Conservation (phyloP, 2,329 filamentous ascomycete species). For the Sarocladium oryzae region DNA sequence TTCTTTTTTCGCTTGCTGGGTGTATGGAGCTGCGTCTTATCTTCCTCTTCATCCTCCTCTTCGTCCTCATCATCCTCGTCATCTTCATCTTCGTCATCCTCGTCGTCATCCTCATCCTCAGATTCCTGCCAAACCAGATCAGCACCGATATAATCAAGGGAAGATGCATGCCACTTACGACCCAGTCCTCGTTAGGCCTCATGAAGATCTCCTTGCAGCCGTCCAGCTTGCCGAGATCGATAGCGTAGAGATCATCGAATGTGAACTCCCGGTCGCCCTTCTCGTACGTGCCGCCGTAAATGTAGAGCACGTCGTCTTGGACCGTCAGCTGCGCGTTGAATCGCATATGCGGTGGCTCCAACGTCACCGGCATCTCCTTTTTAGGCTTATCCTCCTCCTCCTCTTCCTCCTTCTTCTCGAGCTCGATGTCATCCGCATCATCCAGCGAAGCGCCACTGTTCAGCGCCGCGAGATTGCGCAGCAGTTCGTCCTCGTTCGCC, state of each 20-base stretch:
- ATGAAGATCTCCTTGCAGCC: constrained; percentile 89
- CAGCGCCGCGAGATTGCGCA: constrained; percentile 44
- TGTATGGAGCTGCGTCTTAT: constrained; percentile 37
- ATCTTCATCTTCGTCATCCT: constrained; percentile 48
- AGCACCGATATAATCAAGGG: not conserved
- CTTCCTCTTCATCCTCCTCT: constrained; percentile 41
- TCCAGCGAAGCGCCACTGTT: constrained; percentile 81
- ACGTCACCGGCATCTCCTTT: constrained; percentile 58
- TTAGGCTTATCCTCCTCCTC: constrained; percentile 50
- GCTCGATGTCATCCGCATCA: constrained; percentile 40
- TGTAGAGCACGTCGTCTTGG: constrained; percentile 86
- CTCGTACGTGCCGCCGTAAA: constrained; percentile 93
- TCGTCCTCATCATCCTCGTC: constrained; percentile 46
- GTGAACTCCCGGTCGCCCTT: constrained; percentile 93
- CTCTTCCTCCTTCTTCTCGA: constrained; percentile 45
- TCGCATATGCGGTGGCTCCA: constrained; percentile 80
- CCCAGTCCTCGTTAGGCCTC: constrained; percentile 78
- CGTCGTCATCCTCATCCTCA: constrained; percentile 55
- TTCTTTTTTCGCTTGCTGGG: constrained; percentile 53
- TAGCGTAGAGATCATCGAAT: constrained; percentile 88
- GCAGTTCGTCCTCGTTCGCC: constrained; percentile 85
- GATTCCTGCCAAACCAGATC: constrained; percentile 39
- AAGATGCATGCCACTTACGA: constrained; percentile 37
- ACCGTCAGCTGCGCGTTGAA: constrained; percentile 91
- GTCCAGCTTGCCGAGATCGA: constrained; percentile 91